Percentiles rank a stretch among this genome's conserved stretches.
phyloP scores from a whole-genome alignment of 805 yeast species.

The Ogataea ramenticola region DNA sequence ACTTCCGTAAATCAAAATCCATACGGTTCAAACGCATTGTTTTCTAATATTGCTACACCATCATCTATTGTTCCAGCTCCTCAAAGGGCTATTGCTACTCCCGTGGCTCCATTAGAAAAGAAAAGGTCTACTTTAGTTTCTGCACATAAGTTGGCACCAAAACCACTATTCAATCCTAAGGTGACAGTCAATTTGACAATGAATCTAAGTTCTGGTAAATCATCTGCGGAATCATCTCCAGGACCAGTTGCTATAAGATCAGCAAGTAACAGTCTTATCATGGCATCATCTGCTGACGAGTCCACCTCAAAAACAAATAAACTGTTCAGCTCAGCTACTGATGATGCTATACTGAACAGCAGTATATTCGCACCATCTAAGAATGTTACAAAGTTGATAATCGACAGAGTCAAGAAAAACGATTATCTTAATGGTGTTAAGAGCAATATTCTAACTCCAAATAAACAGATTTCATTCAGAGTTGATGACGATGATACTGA shows the following conservation, averaged over 20 bases:
- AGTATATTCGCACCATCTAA: constrained; percentile 62
- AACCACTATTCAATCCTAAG: constrained; percentile 38
- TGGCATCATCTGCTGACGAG: constrained; percentile 9
- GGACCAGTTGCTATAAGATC: constrained; percentile 14
- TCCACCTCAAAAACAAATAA: constrained; percentile 9
- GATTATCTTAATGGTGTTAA: constrained; percentile 15
- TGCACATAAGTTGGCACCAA: constrained; percentile 61
- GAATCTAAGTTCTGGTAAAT: constrained; percentile 15
- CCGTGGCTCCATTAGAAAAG: constrained; percentile 38
- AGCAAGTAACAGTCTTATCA: constrained; percentile 17
- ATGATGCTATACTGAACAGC: constrained; percentile 62
- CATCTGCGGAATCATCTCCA: constrained; percentile 13
- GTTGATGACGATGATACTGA: constrained; percentile 3
- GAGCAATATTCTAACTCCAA: constrained; percentile 13
- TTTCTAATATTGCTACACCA: constrained; percentile 29
- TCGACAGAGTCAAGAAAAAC: constrained; percentile 32
- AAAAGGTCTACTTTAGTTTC: constrained; percentile 54
- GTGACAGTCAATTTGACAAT: constrained; percentile 14
- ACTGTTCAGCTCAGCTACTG: constrained; percentile 43
- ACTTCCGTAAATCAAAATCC: constrained; percentile 42
- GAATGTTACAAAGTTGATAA: constrained; percentile 45
- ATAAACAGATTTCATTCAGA: constrained; percentile 28
- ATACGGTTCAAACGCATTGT: constrained; percentile 73
- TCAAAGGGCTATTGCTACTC: constrained; percentile 45
- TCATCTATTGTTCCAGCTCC: constrained; percentile 35